Base-by-base conservation (phyloP, 257 asterid species). In the Catharanthus roseus region DNA sequence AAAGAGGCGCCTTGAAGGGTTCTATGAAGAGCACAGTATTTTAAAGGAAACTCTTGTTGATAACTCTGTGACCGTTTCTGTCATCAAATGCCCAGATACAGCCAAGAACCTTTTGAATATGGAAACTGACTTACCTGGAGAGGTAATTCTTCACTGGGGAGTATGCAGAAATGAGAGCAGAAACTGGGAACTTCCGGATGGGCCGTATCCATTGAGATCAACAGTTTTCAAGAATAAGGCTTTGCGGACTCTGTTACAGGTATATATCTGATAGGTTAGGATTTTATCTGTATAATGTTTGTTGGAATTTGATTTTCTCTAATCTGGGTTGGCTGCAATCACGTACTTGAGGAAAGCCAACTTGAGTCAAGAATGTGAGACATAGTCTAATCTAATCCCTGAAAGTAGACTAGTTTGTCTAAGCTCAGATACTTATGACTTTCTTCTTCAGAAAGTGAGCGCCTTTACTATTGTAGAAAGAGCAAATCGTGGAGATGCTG, bases 111-210 rank as follows among this genome's bases (percentile, higher is more conserved):
- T 82, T 72, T 68, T 93, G 91, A 50, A 61, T 72, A 81, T 93
- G 55, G 96, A 89, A 85, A 93, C 99, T 39, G 96, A 93, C 82
- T 71, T 93, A 79, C 96, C 91, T 34, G 97, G 96, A 78, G 88
- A 91, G 69, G 90, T 88, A 57, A 82, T 88, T 65, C 77, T 89
- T 66, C 99, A 95, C 85, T 91, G 99, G 99, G 99, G 99, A 77
- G 85, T 91, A 72, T 88, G 89, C 83, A 85, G 67, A 79, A 90
- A 74, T 74, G 86, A 84, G 53, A 69, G 83, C 72, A 85, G 72
- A 78, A 80, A 34, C 38, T 93, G 99, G 99, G 89, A 83, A 85
- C 80, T 93, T 80, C 97, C 99, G 3, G 64, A 75, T 31, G 88
- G 75, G 83, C 95, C 99, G 42, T 87, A 87, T 86, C 99, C 99